These are phyloP conservation scores for Gentiana dahurica DNA, from an alignment of 257 asterid species.

Conservation along the genomic window DNA sequence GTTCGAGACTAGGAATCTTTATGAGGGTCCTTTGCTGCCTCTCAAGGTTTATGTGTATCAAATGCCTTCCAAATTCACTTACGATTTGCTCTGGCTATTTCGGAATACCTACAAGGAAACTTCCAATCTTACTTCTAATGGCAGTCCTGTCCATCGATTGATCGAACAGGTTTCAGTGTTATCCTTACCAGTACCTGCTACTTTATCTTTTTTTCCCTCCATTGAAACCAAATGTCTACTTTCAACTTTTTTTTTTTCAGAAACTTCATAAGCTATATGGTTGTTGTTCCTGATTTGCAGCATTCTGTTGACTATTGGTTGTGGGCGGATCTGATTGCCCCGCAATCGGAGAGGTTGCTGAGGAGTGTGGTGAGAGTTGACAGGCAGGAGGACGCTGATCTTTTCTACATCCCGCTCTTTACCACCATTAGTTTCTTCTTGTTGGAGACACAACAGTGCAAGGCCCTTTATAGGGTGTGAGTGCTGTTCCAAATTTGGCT, in stretches of 20 bases:
- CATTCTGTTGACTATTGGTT: slow-evolving; percentile 97
- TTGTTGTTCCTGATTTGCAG: slow-evolving; percentile 25
- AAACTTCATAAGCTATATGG: too few relatives aligned
- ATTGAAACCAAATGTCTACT: too few relatives aligned
- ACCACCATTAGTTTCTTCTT: slow-evolving; percentile 90
- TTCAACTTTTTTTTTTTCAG: too few relatives aligned
- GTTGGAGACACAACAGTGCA: slow-evolving; percentile 88
- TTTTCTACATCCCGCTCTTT: slow-evolving; percentile 91
- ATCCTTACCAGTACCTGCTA: neutral
- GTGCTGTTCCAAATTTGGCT: slow-evolving; percentile 38
- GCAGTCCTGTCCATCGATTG: slow-evolving; percentile 93
- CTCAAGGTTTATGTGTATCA: slow-evolving; percentile 72
- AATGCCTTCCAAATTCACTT: slow-evolving; percentile 90
- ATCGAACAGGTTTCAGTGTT: slow-evolving; percentile 54
- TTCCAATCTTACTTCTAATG: slow-evolving; percentile 78
- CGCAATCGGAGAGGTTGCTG: slow-evolving; percentile 61
- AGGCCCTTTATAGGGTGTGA: slow-evolving; percentile 99
- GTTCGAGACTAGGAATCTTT: slow-evolving; percentile 45
- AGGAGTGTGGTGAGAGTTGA: slow-evolving; percentile 71
- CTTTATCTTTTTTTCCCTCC: neutral
- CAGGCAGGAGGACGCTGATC: slow-evolving; percentile 88
- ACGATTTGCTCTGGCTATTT: slow-evolving; percentile 79
- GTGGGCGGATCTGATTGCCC: slow-evolving; percentile 93
- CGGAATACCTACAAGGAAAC: slow-evolving; percentile 54
- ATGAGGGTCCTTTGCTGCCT: slow-evolving; percentile 29